phyloP scores from a whole-genome alignment of 2,329 filamentous ascomycete species.

The Pseudogymnoascus sp. region DNA sequence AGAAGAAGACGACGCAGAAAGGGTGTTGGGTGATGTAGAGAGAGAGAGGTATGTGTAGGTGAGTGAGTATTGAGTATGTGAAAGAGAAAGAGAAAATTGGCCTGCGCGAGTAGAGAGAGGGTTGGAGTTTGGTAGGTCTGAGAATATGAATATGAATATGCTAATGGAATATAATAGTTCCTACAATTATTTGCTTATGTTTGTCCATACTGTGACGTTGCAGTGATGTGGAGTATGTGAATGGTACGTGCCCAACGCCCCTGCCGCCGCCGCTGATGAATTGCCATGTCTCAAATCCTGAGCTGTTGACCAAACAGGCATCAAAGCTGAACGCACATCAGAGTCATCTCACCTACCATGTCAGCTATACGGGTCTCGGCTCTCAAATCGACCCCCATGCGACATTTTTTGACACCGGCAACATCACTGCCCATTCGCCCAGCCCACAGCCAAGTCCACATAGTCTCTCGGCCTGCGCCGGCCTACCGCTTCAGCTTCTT shows the following conservation, averaged over 20 bases:
- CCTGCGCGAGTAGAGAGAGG: not conserved
- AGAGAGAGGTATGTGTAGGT: not conserved
- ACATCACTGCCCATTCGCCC: not conserved
- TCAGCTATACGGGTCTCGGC: not conserved
- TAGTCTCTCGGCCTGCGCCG: not conserved
- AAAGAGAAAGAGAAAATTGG: not conserved
- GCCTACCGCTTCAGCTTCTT: not conserved
- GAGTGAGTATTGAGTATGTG: not conserved
- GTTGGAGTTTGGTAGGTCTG: constrained; percentile 19
- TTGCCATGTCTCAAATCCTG: not conserved
- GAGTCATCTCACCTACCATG: not conserved
- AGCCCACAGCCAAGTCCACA: not conserved
- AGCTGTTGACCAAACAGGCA: not conserved
- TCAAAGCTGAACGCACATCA: not conserved
- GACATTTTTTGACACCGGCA: not conserved
- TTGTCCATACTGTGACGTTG: not conserved
- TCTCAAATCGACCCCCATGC: not conserved
- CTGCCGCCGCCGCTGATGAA: not conserved
- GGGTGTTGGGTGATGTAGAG: not conserved
- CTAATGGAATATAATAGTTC: not conserved
- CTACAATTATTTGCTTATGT: not conserved
- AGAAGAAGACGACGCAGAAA: not conserved
- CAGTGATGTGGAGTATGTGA: not conserved
- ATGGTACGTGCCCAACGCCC: not conserved
- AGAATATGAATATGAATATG: constrained; percentile 1